Percentiles rank a stretch among this genome's conserved stretches.
Conservation (phyloP, 768 basidiomycete genomes). For the Hirschioporus abietinus region DNA sequence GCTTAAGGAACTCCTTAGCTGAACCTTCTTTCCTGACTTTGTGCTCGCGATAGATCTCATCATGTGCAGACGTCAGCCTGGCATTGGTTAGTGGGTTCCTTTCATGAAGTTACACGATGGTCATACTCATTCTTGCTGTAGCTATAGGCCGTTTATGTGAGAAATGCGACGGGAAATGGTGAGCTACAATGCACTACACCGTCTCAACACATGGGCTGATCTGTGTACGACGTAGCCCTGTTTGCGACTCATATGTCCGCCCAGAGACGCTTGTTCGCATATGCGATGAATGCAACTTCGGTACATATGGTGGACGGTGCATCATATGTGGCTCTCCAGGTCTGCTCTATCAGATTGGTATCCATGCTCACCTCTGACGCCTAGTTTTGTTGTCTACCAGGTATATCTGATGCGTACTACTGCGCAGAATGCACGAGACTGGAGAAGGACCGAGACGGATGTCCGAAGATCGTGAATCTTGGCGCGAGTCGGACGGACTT, state of each 20-base stretch:
- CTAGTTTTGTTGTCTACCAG: constrained; percentile 32
- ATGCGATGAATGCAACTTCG: constrained; percentile 99
- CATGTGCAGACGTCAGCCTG: constrained; percentile 97
- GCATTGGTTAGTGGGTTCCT: constrained; percentile 60
- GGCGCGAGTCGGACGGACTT: constrained; percentile 89
- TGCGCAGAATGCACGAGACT: constrained; percentile 96
- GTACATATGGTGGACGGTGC: constrained; percentile 94
- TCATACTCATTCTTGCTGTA: constrained; percentile 25
- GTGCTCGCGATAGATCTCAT: constrained; percentile 80
- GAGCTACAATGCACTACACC: constrained; percentile 20
- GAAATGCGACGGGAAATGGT: constrained; percentile 99
- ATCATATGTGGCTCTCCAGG: constrained; percentile 97
- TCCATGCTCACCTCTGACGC: not conserved
- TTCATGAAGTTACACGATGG: not conserved
- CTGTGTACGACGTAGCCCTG: constrained; percentile 53
- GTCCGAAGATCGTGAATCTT: constrained; percentile 97
- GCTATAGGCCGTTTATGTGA: constrained; percentile 98
- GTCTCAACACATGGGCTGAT: constrained; percentile 1
- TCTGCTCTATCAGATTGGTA: constrained; percentile 28
- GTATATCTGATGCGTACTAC: constrained; percentile 98
- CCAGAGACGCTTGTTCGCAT: constrained; percentile 97
- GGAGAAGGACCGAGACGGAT: constrained; percentile 97
- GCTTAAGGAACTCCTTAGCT: constrained; percentile 7
- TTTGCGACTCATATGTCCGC: constrained; percentile 98
- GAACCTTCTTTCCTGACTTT: not conserved